Evolutionary conservation across 331 rosid genomes (phyloP).

Genomic region (Saraca asoca): DNA sequence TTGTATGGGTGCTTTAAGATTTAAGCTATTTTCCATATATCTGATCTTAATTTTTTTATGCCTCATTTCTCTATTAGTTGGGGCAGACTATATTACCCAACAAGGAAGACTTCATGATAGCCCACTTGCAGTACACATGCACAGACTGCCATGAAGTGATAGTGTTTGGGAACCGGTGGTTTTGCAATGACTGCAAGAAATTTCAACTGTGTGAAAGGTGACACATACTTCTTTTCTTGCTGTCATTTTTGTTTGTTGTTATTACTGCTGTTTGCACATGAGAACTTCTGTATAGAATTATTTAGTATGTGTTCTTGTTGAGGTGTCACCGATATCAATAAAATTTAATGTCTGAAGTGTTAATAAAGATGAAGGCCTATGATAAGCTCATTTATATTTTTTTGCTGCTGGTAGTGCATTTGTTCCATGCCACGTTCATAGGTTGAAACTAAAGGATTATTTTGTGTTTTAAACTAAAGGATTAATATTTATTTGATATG

Average conservation of each 20-base stretch:
- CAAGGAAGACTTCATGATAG: conserved; percentile 61
- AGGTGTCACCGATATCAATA: too few species aligned
- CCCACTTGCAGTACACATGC: conserved; percentile 58
- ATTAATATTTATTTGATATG: not conserved
- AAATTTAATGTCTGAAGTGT: too few species aligned
- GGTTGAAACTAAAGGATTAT: not conserved
- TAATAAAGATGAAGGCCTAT: too few species aligned
- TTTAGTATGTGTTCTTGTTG: too few species aligned
- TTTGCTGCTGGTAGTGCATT: not conserved
- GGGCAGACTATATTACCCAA: conserved; percentile 45
- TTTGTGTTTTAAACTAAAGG: too few species aligned
- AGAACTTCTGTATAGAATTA: too few species aligned
- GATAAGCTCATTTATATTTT: too few species aligned
- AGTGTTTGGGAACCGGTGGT: conserved; percentile 58
- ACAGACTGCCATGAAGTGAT: conserved; percentile 51
- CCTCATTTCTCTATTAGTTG: conserved; percentile 36
- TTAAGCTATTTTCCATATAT: conserved; percentile 21
- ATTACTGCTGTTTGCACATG: too few species aligned
- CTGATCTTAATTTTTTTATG: conserved; percentile 30
- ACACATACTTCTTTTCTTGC: too few species aligned
- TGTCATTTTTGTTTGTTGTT: too few species aligned
- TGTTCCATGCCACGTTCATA: not conserved
- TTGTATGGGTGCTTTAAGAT: not conserved
- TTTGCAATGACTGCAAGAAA: conserved; percentile 54
- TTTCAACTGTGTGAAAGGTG: conserved; percentile 69